These are phyloP conservation scores for Ustilago trichophora DNA, from an alignment of 1,284 basidiomycete genomes.

Conservation along the genomic window DNA sequence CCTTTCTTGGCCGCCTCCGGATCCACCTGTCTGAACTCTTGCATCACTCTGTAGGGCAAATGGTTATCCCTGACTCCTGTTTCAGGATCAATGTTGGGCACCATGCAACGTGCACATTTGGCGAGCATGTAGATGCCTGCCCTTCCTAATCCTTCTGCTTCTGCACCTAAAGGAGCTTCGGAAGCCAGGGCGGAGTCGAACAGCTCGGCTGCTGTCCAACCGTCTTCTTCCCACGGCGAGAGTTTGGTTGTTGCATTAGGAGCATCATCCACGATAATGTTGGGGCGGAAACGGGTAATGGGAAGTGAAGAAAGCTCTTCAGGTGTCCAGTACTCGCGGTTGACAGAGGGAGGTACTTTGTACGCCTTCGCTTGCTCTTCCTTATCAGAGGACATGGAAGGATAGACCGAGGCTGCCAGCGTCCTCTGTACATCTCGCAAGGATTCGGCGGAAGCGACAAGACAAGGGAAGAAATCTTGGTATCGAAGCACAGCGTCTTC, in stretches of 20 bases:
- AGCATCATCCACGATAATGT: constrained; percentile 52
- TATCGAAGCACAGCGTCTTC: constrained; percentile 32
- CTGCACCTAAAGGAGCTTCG: constrained; percentile 33
- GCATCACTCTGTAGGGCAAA: constrained; percentile 53
- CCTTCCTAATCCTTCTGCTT: constrained; percentile 44
- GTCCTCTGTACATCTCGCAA: constrained; percentile 52
- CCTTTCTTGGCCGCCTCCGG: constrained; percentile 29
- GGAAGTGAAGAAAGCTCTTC: constrained; percentile 45
- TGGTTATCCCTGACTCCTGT: constrained; percentile 50
- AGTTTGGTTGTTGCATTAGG: constrained; percentile 27
- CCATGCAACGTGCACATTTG: constrained; percentile 56
- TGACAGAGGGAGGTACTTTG: constrained; percentile 41
- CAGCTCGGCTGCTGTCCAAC: constrained; percentile 52
- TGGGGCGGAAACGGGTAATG: constrained; percentile 57
- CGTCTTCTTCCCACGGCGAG: constrained; percentile 58
- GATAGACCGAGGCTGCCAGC: constrained; percentile 51
- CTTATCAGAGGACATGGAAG: not conserved
- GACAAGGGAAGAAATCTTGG: constrained; percentile 58
- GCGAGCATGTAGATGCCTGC: constrained; percentile 53
- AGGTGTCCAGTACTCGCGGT: constrained; percentile 55
- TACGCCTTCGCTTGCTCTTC: constrained; percentile 17
- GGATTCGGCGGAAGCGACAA: constrained; percentile 47
- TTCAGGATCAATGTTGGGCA: constrained; percentile 54
- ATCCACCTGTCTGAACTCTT: constrained; percentile 56
- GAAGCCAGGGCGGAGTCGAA: constrained; percentile 16